These are phyloP conservation scores for Eleusine indica DNA, from an alignment of 176 grass and related monocot genomes.

Conservation along the genomic window DNA sequence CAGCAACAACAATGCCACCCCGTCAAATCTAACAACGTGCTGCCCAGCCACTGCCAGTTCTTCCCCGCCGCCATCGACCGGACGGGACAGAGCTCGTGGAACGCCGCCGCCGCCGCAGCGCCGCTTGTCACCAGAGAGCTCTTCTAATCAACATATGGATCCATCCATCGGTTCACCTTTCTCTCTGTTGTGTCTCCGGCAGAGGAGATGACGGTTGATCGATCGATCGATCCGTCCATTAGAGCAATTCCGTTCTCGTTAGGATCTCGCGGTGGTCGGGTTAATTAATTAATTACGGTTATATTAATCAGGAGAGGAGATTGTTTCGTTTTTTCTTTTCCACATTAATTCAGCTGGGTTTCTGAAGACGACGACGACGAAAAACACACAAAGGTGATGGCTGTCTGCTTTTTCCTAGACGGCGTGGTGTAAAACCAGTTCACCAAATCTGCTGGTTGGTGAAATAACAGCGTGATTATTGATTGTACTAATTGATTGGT, in stretches of 20 bases:
- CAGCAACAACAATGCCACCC: conserved; percentile 36
- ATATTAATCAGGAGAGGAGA: not conserved
- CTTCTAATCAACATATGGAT: not conserved
- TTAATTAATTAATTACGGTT: not conserved
- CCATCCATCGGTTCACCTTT: too few species aligned
- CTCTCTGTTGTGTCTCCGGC: too few species aligned
- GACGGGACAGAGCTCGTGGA: conserved; percentile 37
- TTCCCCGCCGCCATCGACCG: conserved; percentile 48
- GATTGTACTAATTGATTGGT: conserved; percentile 55
- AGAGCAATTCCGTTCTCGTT: not conserved
- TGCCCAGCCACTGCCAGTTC: conserved; percentile 65
- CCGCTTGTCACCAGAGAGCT: not conserved
- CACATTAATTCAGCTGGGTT: not conserved
- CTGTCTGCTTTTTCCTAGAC: conserved; percentile 66
- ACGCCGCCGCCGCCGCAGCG: not conserved
- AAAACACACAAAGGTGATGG: conserved; percentile 32
- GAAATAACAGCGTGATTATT: conserved; percentile 47
- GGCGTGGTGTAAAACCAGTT: conserved; percentile 45
- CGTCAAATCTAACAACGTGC: conserved; percentile 19
- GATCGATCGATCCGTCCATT: not conserved
- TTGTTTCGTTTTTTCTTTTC: not conserved
- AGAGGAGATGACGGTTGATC: too few species aligned
- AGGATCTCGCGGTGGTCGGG: not conserved
- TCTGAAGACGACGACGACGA: conserved; percentile 1
- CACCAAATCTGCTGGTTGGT: conserved; percentile 55